A percentile compares a stretch with the other conserved stretches of the same genome.
phyloP scores from a whole-genome alignment of 768 basidiomycete species.

The Termitomyces sp. region DNA sequence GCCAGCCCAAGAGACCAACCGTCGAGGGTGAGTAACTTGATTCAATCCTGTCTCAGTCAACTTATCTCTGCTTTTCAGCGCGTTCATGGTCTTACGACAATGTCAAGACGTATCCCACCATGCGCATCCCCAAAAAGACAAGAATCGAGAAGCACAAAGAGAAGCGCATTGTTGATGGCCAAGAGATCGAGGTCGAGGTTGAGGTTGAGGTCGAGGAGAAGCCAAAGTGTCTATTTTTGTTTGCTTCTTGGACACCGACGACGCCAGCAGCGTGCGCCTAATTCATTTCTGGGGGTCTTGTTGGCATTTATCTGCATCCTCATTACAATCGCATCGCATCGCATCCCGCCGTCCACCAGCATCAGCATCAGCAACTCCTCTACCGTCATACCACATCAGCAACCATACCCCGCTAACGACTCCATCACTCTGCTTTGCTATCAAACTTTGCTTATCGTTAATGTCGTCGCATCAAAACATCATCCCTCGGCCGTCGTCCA shows the following conservation, averaged over 20 bases:
- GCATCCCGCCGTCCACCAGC: constrained; percentile 8
- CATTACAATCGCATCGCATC: constrained; percentile 9
- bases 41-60: background rate
- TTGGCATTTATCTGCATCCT: constrained; percentile 2
- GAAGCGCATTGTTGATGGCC: constrained; percentile 43
- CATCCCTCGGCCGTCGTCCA: constrained; percentile 6
- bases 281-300: constrained; percentile 3
- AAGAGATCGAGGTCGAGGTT: constrained; percentile 32
- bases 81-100: constrained; percentile 79
- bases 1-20: constrained; percentile 31
- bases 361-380: background rate
- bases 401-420: constrained; percentile 8
- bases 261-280: background rate
- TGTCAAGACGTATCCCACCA: constrained; percentile 61
- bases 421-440: constrained; percentile 6
- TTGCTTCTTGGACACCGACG: constrained; percentile 32
- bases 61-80: constrained; percentile 29
- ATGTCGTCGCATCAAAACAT: constrained; percentile 6
- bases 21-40: constrained; percentile 45
- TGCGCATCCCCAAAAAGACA: constrained; percentile 51
- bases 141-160: constrained; percentile 44
- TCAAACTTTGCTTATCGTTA: constrained; percentile 11
- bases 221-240: constrained; percentile 66
- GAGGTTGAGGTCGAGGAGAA: constrained; percentile 54
- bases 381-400: constrained; percentile 11